A percentile compares a stretch with the other conserved stretches of the same genome.
These are phyloP conservation scores for Macrophomina phaseolina DNA, from an alignment of 2,329 filamentous ascomycete species.

Conservation along the genomic window DNA sequence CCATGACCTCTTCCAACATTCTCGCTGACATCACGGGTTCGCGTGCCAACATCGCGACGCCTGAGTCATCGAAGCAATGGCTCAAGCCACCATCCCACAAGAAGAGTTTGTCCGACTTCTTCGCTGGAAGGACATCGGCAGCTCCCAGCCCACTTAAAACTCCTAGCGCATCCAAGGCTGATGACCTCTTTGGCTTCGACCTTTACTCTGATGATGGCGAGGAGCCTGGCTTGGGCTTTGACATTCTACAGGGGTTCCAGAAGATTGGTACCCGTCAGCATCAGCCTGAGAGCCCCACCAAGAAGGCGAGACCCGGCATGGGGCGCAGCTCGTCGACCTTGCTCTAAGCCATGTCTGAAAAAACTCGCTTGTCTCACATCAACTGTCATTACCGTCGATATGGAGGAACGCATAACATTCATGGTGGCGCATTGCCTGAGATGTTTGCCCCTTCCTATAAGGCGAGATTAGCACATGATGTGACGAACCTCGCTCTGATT, in stretches of 20 bases:
- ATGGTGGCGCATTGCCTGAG: not conserved
- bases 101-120: constrained; percentile 27
- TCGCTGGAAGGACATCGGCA: constrained; percentile 25
- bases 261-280: constrained; percentile 64
- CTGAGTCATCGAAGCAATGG: constrained; percentile 52
- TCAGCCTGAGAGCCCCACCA: constrained; percentile 25
- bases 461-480: constrained; percentile 5
- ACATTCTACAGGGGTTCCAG: constrained; percentile 77
- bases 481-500: constrained; percentile 17
- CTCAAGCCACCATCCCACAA: constrained; percentile 52
- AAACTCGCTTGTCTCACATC: not conserved
- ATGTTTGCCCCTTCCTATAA: constrained; percentile 1
- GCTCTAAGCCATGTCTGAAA: constrained; percentile 5
- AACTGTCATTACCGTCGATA: not conserved
- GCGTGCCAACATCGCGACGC: constrained; percentile 55
- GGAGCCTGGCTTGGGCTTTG: constrained; percentile 66
- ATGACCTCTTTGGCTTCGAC: constrained; percentile 61
- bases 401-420: not conserved
- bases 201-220: constrained; percentile 65
- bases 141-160: constrained; percentile 25
- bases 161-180: constrained; percentile 31
- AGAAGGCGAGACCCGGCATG: constrained; percentile 11
- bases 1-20: constrained; percentile 65
- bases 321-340: constrained; percentile 14
- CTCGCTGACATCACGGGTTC: constrained; percentile 66